These are phyloP conservation scores for Thamnidium elegans DNA, from an alignment of 192 early-diverging fungal species.

Conservation along the genomic window DNA sequence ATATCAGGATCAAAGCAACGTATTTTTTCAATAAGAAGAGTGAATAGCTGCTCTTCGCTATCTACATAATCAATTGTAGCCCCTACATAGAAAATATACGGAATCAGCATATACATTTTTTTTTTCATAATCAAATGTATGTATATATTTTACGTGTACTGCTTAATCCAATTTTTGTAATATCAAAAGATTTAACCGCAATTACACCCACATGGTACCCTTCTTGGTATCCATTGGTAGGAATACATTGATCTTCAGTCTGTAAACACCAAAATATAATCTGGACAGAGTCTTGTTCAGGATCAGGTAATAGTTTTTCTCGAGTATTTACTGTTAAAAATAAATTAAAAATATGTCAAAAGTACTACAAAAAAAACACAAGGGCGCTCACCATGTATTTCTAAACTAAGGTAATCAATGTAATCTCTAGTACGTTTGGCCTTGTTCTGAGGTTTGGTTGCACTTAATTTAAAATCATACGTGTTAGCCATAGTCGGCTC, in stretches of 20 bases:
- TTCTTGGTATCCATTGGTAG: conserved; percentile 38
- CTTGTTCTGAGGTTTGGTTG: conserved; percentile 44
- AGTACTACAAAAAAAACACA: neutral
- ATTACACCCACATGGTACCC: conserved; percentile 49
- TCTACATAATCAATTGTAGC: conserved; percentile 38
- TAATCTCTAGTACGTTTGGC: conserved; percentile 43
- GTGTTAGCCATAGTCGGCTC: conserved; percentile 60
- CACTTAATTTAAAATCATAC: conserved; percentile 65
- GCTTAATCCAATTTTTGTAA: conserved; percentile 29
- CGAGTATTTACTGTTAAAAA: conserved; percentile 37
- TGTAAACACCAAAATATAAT: conserved; percentile 70
- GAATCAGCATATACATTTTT: too few species aligned
- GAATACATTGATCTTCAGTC: conserved; percentile 40
- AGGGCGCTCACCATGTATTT: conserved; percentile 50
- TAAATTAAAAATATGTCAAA: too few species aligned
- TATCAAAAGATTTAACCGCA: conserved; percentile 32
- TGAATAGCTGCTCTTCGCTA: conserved; percentile 62
- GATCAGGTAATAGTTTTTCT: conserved; percentile 62
- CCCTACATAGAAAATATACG: conserved; percentile 24
- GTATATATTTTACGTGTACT: neutral
- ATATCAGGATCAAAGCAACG: conserved; percentile 79
- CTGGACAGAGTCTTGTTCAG: conserved; percentile 57
- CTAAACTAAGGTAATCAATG: conserved; percentile 58
- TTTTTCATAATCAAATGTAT: neutral
- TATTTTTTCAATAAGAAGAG: conserved; percentile 51